Evolutionary conservation across 1,139 yeast genomes (phyloP), one percentile per base, ranked within the genome.

Genomic region (Hyphopichia fennica): DNA sequence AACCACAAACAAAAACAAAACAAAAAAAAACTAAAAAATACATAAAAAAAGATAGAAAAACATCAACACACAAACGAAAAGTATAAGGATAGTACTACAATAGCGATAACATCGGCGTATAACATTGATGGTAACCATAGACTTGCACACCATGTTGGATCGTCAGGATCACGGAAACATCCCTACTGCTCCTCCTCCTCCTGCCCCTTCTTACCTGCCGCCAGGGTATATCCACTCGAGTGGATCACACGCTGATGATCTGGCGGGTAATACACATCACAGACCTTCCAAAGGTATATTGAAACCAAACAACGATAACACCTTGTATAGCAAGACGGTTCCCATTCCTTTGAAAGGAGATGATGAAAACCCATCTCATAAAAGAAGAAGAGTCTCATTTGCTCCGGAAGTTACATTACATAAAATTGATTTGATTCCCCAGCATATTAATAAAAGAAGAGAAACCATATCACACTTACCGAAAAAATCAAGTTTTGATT

Each of bases 391-490:
- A 30, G 90, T 84, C 0, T 82, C 88, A 1, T 84, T 84, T 66
- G 88, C 89, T 2, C 88, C 88, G 1, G 90, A 84, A 52, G 90
- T 84, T 0, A 84, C 89, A 0, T 63, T 84, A 30, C 89, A 84
- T 58, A 82, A 82, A 51, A 79, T 84, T 42, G 82, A 78, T 46
- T 62, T 76, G 44, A 65, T 77, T 5, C 76, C 79, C 2, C 58
- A 53, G 16, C 41, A 46, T 18, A 48, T 43, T 5, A 50, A 50
- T 11, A 62, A 62, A 44, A 52, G 75, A 45, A 57, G 77, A 43
- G 73, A 71, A 43, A 68, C 73, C 10, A 63, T 67, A 20, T 65
- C 62, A 0, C 48, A 45, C 38, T 45, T 49, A 1, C 65, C 67
- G 19, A 34, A 34, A 34, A 23, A 29, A 19, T 30, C 38, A 39